Evolutionary conservation across 164 flowering plant genomes (phyloP), one percentile per base, ranked within the genome.

Genomic region (Vitis rotundifolia): DNA sequence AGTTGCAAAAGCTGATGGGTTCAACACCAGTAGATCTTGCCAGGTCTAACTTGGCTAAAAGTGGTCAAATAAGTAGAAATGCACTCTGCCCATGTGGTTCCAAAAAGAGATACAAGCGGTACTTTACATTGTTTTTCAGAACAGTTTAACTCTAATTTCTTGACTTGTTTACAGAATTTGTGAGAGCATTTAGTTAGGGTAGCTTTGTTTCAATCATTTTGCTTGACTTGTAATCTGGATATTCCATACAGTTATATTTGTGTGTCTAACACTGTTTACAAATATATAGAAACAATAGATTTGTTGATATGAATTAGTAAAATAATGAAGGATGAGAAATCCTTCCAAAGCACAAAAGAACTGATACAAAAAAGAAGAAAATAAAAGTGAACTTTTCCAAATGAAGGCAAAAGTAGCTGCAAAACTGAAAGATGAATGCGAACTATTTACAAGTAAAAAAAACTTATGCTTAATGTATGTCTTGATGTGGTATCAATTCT

Each of bases 41-140:
- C 3, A 77, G 86, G 78, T 87, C 96, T 47, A 95, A 90, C 78
- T 72, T 91, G 83, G 94, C 97, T 54, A 84, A 93, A 86, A 91
- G 93, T 85, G 98, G 99, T 13, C 90, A 89, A 72, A 85, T 91
- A 62, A 91, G 99, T 74, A 78, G 97, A 77, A 95, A 93, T 81
- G 93, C 94, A 14, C 72, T 81, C 11, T 95, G 98, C 70, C 98
- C 98, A 14, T 95, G 98, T 81, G 97, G 97, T 71, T 95, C 99
- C 50, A 90, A 90, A 68, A 93, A 93, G 85, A 84, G 86, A 90
- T 95, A 95, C 70, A 91, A 93, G 76, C 61, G 98, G 99, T 95
- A 82, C 22, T 57, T 59, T 53, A 12, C n/a, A 2, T 22, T 71
- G 8, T 37, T 63, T 47, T 59, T 51, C 55, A 12, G 26, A 51